phyloP scores from a whole-genome alignment of 2,329 filamentous ascomycete genomes.

The Tricladium varicosporioides region DNA sequence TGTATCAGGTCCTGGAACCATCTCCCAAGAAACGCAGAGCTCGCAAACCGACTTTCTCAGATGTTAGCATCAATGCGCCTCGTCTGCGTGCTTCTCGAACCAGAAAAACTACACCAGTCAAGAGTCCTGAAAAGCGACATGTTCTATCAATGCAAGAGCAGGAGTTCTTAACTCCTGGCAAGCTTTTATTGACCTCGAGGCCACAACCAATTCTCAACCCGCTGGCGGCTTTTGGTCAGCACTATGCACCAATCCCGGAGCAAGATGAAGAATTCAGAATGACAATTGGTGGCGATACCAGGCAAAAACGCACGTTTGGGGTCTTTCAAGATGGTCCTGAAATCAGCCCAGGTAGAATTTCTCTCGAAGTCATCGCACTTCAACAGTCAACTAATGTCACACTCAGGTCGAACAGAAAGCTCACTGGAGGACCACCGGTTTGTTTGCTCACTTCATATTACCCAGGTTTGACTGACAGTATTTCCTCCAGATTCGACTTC shows the following conservation, averaged over 20 bases:
- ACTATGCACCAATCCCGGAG: conserved; percentile 26
- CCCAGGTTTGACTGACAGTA: conserved; percentile 1
- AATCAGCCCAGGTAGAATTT: conserved; percentile 29
- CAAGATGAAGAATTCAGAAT: conserved; percentile 34
- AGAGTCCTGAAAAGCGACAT: conserved; percentile 21
- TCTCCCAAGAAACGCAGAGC: conserved; percentile 30
- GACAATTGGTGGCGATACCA: conserved; percentile 25
- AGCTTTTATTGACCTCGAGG: conserved; percentile 7
- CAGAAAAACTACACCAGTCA: conserved; percentile 9
- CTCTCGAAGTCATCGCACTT: background rate
- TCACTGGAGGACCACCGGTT: conserved; percentile 33
- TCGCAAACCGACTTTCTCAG: conserved; percentile 23
- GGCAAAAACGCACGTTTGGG: conserved; percentile 29
- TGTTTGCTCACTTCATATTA: conserved; percentile 1
- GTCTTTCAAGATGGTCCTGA: conserved; percentile 32
- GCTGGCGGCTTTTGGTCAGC: conserved; percentile 17
- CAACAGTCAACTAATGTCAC: conserved; percentile 7
- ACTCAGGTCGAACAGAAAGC: conserved; percentile 30
- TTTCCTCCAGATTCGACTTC: conserved; percentile 27
- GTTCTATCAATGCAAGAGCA: conserved; percentile 1
- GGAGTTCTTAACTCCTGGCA: conserved; percentile 5
- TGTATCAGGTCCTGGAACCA: conserved; percentile 14
- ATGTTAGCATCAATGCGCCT: conserved; percentile 28
- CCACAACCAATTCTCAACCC: conserved; percentile 24
- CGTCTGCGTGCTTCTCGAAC: conserved; percentile 19